Evolutionary conservation across 805 yeast genomes (phyloP), one percentile per base, ranked within the genome.

Genomic region (Candida railenensis): DNA sequence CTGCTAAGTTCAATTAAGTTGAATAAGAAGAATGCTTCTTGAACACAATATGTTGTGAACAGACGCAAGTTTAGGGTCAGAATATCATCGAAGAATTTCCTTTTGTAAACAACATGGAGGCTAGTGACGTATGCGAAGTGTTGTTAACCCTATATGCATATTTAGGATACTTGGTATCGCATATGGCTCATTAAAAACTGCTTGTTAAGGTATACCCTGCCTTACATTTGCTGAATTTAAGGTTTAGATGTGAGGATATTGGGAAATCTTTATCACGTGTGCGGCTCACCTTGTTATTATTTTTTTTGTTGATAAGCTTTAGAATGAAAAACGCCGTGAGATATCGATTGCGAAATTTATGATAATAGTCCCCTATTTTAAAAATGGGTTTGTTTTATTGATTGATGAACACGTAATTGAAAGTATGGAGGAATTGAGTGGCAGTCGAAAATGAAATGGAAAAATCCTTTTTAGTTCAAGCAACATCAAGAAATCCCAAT

Each of bases 271-370:
- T 25, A 25, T 25, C 30, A 25, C 30, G 30, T 25, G 30, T 25
- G 30, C 30, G 30, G 30, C 30, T 25, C 5, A 25, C 5, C n/a
- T n/a, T n/a, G 11, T 25, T 25, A 25, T 25, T 25, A 7, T 25
- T 7, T 25, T 33, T 33, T 33, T 33, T 33, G 7, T 8, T 36
- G 39, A 36, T 9, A 16, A 20, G 39, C 30, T 25, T 16, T 11
- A 36, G 21, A 19, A 36, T 12, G 21, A 16, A 36, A 36, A 36
- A 36, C 39, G 39, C 39, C 39, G 39, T 36, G 22, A 19, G 39
- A 12, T 5, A 18, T 19, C 19, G 39, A 36, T 36, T 36, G 39
- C 39, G 39, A 36, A 34, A 18, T 36, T 36, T 33, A 14, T 12
- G 36, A 33, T 33, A 33, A 14, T 8, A 12, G 36, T 25, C 30